Percentiles rank a stretch among this genome's conserved stretches.
These are phyloP conservation scores for Trametes elegans DNA, from an alignment of 768 basidiomycete species.

Conservation along the genomic window DNA sequence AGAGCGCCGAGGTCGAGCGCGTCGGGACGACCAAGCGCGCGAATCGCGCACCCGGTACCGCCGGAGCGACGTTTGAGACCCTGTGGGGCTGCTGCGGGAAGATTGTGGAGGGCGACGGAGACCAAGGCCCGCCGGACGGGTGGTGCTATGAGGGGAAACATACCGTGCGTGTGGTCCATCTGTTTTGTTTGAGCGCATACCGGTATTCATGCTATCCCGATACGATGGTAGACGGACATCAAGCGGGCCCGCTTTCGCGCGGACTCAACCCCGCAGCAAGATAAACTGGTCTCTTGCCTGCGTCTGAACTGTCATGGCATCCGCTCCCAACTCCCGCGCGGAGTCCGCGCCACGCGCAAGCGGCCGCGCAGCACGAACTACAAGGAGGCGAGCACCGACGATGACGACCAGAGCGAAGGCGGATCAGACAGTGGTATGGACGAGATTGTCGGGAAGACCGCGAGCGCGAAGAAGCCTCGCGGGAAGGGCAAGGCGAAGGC, in stretches of 20 bases:
- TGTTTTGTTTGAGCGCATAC: not conserved
- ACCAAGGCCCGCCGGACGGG: slow-evolving; percentile 81
- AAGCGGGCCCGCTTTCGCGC: slow-evolving; percentile 79
- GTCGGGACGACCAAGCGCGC: slow-evolving; percentile 37
- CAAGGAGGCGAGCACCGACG: slow-evolving; percentile 26
- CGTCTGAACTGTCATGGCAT: slow-evolving; percentile 52
- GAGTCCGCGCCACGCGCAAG: slow-evolving; percentile 24
- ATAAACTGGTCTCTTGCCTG: slow-evolving; percentile 65
- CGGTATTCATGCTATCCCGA: not conserved
- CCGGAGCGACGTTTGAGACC: slow-evolving; percentile 46
- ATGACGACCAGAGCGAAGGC: slow-evolving; percentile 28
- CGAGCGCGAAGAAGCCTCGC: slow-evolving; percentile 16
- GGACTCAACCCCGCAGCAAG: slow-evolving; percentile 65
- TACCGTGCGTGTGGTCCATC: slow-evolving; percentile 46
- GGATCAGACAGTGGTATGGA: slow-evolving; percentile 32
- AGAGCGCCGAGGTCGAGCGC: slow-evolving; percentile 72
- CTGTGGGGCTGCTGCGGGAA: slow-evolving; percentile 74
- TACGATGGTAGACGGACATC: slow-evolving; percentile 51
- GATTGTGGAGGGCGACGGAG: slow-evolving; percentile 72
- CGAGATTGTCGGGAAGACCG: slow-evolving; percentile 27
- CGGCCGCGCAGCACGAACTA: slow-evolving; percentile 28
- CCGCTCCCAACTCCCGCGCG: slow-evolving; percentile 24
- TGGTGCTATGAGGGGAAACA: slow-evolving; percentile 87
- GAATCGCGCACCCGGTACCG: slow-evolving; percentile 21
- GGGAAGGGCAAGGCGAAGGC: slow-evolving; percentile 24